These are phyloP conservation scores for Geotrichum reessii DNA, from an alignment of 1,139 yeast species.

Conservation along the genomic window DNA sequence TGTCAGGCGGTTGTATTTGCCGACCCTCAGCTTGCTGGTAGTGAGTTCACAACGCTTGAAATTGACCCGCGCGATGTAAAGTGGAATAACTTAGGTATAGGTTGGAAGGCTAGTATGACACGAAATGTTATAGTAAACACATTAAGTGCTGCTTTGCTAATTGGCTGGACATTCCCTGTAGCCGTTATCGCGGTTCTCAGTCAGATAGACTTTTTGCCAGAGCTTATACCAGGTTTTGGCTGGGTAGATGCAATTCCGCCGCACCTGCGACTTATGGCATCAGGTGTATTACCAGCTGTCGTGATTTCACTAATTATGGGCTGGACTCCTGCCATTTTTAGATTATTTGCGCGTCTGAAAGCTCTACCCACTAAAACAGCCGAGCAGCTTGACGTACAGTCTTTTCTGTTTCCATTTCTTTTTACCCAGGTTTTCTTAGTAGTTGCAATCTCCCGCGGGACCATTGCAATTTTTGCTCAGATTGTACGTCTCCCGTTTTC, in stretches of 20 bases:
- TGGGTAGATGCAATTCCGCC: constrained; percentile 62
- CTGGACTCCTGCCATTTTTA: constrained; percentile 65
- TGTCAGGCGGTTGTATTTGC: constrained; percentile 28
- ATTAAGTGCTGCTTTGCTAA: constrained; percentile 49
- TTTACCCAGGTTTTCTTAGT: constrained; percentile 80
- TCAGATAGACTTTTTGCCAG: constrained; percentile 58
- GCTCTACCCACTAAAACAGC: constrained; percentile 62
- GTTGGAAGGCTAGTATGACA: constrained; percentile 14
- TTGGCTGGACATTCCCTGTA: constrained; percentile 84
- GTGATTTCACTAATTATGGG: constrained; percentile 63
- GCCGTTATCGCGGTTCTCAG: constrained; percentile 78
- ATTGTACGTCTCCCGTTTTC: constrained; percentile 66
- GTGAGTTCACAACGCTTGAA: constrained; percentile 20
- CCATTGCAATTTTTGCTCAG: constrained; percentile 60
- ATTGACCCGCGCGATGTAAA: constrained; percentile 31
- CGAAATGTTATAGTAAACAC: constrained; percentile 46
- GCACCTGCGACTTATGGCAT: constrained; percentile 55
- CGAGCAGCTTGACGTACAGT: constrained; percentile 69
- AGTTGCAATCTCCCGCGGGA: constrained; percentile 77
- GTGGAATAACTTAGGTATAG: constrained; percentile 29
- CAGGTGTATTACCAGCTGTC: constrained; percentile 71
- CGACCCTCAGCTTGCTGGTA: constrained; percentile 16
- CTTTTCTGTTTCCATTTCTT: constrained; percentile 63
- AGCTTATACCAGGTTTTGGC: constrained; percentile 54
- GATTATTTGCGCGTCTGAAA: constrained; percentile 56